These are phyloP conservation scores for Huiozyma naganishii DNA, from an alignment of 805 yeast species.

Conservation along the genomic window DNA sequence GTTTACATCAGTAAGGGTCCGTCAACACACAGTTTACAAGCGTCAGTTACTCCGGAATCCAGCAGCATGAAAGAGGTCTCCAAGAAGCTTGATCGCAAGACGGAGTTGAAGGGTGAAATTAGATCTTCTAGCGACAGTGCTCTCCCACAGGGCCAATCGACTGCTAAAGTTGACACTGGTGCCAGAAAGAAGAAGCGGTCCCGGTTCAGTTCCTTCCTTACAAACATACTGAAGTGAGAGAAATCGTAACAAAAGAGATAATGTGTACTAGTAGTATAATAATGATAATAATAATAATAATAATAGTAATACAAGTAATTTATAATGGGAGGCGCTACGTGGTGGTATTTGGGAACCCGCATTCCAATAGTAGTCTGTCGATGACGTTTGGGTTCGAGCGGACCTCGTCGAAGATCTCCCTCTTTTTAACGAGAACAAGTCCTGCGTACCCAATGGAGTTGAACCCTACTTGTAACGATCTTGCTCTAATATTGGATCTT, in stretches of 20 bases:
- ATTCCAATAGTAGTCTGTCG: constrained; percentile 37
- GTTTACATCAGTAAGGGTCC: not conserved
- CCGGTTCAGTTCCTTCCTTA: constrained; percentile 12
- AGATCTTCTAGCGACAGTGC: constrained; percentile 21
- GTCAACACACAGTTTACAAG: too few relatives aligned
- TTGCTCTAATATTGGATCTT: constrained; percentile 47
- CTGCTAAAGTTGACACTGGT: not conserved
- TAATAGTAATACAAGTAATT: too few relatives aligned
- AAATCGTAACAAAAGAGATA: not conserved
- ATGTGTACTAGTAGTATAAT: not conserved
- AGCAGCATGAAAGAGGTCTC: too few relatives aligned
- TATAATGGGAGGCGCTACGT: too few relatives aligned
- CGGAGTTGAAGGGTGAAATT: constrained; percentile 2
- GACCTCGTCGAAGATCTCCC: constrained; percentile 39
- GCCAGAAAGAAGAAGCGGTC: constrained; percentile 9
- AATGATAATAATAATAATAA: too few relatives aligned
- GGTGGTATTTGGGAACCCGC: constrained; percentile 45
- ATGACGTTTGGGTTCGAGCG: constrained; percentile 35
- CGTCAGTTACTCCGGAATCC: too few relatives aligned
- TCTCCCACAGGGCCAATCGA: constrained; percentile 4
- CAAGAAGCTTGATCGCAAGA: too few relatives aligned
- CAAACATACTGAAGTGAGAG: constrained; percentile 8
- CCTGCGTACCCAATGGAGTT: constrained; percentile 79
- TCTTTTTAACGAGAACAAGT: constrained; percentile 60
- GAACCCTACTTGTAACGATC: constrained; percentile 41